phyloP scores from a whole-genome alignment of 1,284 basidiomycete species.

The Waitea zeae region DNA sequence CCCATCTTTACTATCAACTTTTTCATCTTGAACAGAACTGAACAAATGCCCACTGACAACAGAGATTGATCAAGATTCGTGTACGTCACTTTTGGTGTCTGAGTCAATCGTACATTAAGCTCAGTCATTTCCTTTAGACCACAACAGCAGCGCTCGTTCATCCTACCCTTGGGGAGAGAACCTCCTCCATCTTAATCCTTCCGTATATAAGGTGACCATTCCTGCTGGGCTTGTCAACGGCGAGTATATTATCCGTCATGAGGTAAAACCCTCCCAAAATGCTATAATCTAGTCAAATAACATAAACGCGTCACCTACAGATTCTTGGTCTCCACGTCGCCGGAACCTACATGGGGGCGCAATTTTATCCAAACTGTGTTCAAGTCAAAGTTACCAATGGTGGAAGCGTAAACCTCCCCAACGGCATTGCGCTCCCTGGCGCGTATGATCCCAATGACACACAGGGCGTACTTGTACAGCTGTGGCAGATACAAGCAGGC shows the following conservation, averaged over 20 bases:
- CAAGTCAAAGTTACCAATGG: constrained; percentile 8
- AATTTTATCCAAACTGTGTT: constrained; percentile 3
- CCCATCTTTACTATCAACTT: neutral
- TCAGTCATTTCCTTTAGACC: no score
- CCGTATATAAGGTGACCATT: constrained; percentile 8
- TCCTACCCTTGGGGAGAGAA: constrained; percentile 8
- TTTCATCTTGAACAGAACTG: neutral
- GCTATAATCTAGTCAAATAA: neutral
- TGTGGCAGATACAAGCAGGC: constrained; percentile 6
- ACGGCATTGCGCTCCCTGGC: constrained; percentile 8
- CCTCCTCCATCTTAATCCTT: constrained; percentile 6
- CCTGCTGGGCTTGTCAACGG: constrained; percentile 6
- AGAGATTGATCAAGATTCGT: constrained; percentile 10
- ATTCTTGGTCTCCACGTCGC: constrained; percentile 8
- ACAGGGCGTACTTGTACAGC: constrained; percentile 8
- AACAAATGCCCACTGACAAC: no score
- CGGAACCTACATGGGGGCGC: constrained; percentile 7
- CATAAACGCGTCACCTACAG: constrained; percentile 2
- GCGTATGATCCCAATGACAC: constrained; percentile 9
- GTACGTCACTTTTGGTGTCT: no score
- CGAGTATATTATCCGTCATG: constrained; percentile 8
- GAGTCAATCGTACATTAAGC: no score
- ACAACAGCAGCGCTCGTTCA: no score
- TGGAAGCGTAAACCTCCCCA: constrained; percentile 6
- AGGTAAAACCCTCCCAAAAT: constrained; percentile 1